These are phyloP conservation scores for Dothistroma pini DNA, from an alignment of 2,329 filamentous ascomycete species.

Conservation along the genomic window DNA sequence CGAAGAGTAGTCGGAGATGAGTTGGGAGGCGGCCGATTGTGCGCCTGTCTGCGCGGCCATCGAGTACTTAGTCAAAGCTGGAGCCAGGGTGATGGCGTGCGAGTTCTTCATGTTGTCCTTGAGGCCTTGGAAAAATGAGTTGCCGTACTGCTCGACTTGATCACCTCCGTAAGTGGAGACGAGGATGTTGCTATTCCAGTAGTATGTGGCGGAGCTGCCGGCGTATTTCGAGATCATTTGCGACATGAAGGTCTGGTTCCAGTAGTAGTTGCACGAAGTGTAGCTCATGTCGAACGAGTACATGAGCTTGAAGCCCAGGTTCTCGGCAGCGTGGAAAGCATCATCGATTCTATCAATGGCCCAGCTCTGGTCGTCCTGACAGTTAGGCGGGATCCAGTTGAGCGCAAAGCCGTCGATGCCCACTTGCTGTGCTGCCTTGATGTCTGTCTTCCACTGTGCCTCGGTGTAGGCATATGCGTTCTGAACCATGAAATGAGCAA, in stretches of 20 bases:
- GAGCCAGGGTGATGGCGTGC: slow-evolving; percentile 34
- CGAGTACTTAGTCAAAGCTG: slow-evolving; percentile 35
- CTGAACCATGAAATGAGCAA: slow-evolving; percentile 38
- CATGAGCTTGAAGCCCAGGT: slow-evolving; percentile 36
- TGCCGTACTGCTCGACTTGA: slow-evolving; percentile 33
- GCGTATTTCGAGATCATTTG: slow-evolving; percentile 34
- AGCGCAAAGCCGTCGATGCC: slow-evolving; percentile 39
- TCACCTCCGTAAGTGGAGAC: slow-evolving; percentile 38
- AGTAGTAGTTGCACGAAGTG: slow-evolving; percentile 34
- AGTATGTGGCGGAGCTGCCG: slow-evolving; percentile 33
- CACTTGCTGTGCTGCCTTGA: slow-evolving; percentile 32
- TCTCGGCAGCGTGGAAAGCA: slow-evolving; percentile 35
- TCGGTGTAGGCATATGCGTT: slow-evolving; percentile 36
- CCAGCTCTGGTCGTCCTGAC: slow-evolving; percentile 32
- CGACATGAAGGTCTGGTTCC: slow-evolving; percentile 38
- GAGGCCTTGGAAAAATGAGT: slow-evolving; percentile 36
- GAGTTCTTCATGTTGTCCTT: slow-evolving; percentile 32
- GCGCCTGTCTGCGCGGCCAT: slow-evolving; percentile 30
- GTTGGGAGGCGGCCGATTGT: slow-evolving; percentile 22
- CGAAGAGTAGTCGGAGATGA: slow-evolving; percentile 34
- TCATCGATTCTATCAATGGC: slow-evolving; percentile 36
- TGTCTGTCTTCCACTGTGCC: slow-evolving; percentile 35
- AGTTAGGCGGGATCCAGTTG: slow-evolving; percentile 38
- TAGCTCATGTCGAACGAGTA: slow-evolving; percentile 41
- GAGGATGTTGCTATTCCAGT: slow-evolving; percentile 38